These are phyloP conservation scores for Polytrichum formosum DNA, from an alignment of 225 moss, liverwort and hornwort genomes.

Conservation along the genomic window DNA sequence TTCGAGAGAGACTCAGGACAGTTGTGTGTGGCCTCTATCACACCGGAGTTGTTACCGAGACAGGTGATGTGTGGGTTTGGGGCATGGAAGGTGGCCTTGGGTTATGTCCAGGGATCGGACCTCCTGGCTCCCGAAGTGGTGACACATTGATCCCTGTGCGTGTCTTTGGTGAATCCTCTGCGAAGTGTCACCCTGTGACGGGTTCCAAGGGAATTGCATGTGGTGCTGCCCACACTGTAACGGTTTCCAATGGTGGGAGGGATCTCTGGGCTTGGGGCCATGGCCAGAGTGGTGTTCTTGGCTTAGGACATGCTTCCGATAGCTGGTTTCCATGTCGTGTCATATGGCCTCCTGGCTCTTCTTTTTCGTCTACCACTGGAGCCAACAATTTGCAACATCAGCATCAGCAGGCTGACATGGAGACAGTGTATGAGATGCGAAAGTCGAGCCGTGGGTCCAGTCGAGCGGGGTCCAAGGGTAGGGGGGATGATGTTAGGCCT, in stretches of 20 bases:
- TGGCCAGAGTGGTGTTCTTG: conserved; percentile 60
- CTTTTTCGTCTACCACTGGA: neutral
- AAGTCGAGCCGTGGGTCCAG: conserved; percentile 13
- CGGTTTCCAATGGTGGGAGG: conserved; percentile 44
- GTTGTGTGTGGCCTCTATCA: conserved; percentile 59
- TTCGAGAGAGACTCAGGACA: conserved; percentile 37
- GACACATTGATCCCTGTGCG: conserved; percentile 56
- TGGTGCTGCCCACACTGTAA: conserved; percentile 58
- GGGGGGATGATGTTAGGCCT: conserved; percentile 24
- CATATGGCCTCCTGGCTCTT: conserved; percentile 45
- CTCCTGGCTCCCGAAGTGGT: conserved; percentile 46
- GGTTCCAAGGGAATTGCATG: conserved; percentile 54
- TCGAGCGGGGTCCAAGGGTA: conserved; percentile 28
- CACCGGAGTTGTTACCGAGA: conserved; percentile 42
- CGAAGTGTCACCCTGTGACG: conserved; percentile 40
- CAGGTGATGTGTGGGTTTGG: conserved; percentile 68
- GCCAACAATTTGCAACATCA: neutral
- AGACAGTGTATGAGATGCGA: neutral
- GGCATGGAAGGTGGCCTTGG: conserved; percentile 71
- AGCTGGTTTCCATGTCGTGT: conserved; percentile 63
- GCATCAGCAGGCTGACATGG: neutral
- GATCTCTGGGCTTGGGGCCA: conserved; percentile 68
- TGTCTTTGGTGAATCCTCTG: conserved; percentile 52
- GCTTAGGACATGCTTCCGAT: conserved; percentile 49
- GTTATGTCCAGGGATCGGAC: conserved; percentile 58